Percentiles rank a stretch among this genome's conserved stretches.
phyloP scores from a whole-genome alignment of 148 eudicot genomes.

The Cornus suecica region DNA sequence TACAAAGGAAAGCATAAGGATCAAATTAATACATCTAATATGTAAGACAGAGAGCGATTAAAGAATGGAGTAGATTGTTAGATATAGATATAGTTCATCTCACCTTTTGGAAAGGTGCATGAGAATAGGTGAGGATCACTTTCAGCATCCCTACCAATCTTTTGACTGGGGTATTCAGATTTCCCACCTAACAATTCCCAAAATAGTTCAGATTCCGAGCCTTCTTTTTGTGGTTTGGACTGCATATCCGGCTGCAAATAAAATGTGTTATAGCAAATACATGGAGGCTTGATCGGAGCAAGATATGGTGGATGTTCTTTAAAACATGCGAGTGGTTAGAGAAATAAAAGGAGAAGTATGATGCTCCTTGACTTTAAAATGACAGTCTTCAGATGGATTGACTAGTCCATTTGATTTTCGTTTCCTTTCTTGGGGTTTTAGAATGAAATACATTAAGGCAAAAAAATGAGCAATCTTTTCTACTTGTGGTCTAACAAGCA shows the following conservation, averaged over 20 bases:
- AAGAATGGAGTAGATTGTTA: slow-evolving; percentile 3
- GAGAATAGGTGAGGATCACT: slow-evolving; percentile 89
- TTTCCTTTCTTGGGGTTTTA: not conserved
- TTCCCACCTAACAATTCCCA: slow-evolving; percentile 89
- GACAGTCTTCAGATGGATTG: not conserved
- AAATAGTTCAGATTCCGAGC: slow-evolving; percentile 76
- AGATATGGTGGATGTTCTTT: not conserved
- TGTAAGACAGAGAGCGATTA: not conserved
- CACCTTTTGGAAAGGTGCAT: slow-evolving; percentile 73
- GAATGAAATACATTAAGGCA: not conserved
- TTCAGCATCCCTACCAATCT: slow-evolving; percentile 63
- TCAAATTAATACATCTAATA: slow-evolving; percentile 25
- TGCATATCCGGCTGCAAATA: slow-evolving; percentile 82
- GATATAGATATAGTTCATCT: not conserved
- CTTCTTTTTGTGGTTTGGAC: slow-evolving; percentile 79
- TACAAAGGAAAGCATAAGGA: slow-evolving; percentile 18
- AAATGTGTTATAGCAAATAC: slow-evolving; percentile 10
- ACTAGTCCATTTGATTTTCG: not conserved
- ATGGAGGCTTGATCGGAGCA: not conserved
- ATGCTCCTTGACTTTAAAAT: not conserved
- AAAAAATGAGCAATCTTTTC: not conserved
- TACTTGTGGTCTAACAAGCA: not conserved
- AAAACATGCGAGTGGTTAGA: not conserved
- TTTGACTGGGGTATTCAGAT: slow-evolving; percentile 78
- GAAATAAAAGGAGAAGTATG: not conserved